Evolutionary conservation across 306 rosid species (phyloP), one percentile per base, ranked within the genome.

Genomic region (Cucumis cinereus): DNA sequence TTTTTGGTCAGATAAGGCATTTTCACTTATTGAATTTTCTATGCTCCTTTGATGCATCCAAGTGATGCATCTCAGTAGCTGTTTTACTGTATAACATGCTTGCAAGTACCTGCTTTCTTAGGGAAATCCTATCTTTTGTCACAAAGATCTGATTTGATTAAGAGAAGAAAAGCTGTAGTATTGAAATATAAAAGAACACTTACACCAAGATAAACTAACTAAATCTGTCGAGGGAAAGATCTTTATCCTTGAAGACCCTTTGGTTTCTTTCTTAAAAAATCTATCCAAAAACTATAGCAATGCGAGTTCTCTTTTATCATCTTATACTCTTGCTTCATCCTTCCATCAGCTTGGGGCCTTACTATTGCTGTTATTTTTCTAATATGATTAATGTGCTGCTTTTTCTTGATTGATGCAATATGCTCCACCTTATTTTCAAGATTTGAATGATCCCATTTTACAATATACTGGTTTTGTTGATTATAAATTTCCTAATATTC

Each of bases 401-500:
- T 69, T 69, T 69, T 43, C 9, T 45, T 49, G 26, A 16, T 71
- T 30, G 10, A 24, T 52, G 43, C 19, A 72, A 11, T 19, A 17
- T 28, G 5, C 40, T 49, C 2, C 19, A 50, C 76, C 35, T 26
- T 52, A 72, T 50, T 72, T 19, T 52, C 47, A 52, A 72, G 54
- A 5, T 17, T 72, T 72, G 19, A 6, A 17, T 17, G 28, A 11
- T 72, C 17, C 49, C 59, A 14, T 71, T 71, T 28, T 45, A 71
- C 17, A 43, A 45, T 70, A 24, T 8, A 28, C 28, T 30, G 41
- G 45, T 72, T 49, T 72, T n/a, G 61, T 52, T 72, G 60, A 72
- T 72, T 30, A 30, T 16, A 43, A 10, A 16, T 52, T 30, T 72
- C 36, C 60, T 72, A 10, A 49, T 49, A 26, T 83, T 84, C 93